These are phyloP conservation scores for Talaromyces sp. DNA, from an alignment of 2,329 filamentous ascomycete genomes.

Conservation along the genomic window DNA sequence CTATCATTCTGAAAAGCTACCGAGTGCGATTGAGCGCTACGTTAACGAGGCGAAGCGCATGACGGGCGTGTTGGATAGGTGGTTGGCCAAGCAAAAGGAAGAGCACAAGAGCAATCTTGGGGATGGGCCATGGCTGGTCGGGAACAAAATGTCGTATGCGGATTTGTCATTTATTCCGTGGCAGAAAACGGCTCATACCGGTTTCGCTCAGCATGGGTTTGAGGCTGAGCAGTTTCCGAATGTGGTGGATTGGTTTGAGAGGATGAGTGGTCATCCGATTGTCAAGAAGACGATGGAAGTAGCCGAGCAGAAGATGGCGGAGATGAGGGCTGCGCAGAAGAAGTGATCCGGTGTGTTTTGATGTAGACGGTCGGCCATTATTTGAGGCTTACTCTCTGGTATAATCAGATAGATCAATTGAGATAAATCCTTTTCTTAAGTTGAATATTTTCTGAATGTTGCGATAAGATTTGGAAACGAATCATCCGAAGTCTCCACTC, in stretches of 20 bases:
- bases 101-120: background rate
- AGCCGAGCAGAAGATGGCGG: background rate
- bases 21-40: conserved; percentile 4
- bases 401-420: background rate
- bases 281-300: background rate
- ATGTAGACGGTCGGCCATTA: too few relatives aligned
- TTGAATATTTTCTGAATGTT: background rate
- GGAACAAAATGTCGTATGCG: conserved; percentile 5
- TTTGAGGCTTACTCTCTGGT: background rate
- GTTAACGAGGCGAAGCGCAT: conserved; percentile 6
- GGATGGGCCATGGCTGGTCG: conserved; percentile 23
- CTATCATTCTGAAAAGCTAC: conserved; percentile 3
- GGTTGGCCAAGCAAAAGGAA: conserved; percentile 16
- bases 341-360: background rate
- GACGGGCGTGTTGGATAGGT: conserved; percentile 5
- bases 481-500: too few relatives aligned
- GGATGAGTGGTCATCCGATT: background rate
- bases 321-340: background rate
- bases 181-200: background rate
- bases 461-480: background rate
- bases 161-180: conserved; percentile 8
- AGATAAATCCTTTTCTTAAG: too few relatives aligned
- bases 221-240: background rate
- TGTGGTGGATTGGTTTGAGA: conserved; percentile 1
- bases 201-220: background rate